Evolutionary conservation across 2,329 filamentous ascomycete species (phyloP).

Genomic region (Colletotrichum falcatum): DNA sequence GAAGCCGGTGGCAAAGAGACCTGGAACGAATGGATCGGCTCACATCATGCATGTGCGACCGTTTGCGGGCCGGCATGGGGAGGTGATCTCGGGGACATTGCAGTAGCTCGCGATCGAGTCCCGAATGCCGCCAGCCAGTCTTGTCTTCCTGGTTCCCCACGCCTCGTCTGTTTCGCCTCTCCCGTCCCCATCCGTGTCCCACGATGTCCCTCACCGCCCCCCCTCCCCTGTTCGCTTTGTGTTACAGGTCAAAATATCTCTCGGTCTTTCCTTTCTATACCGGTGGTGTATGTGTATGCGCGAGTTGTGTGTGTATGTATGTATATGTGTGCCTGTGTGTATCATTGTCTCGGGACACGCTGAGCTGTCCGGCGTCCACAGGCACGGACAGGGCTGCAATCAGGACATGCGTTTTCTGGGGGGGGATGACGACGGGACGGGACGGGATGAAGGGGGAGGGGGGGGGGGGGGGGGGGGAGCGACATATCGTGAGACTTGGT

Average conservation of each 20-base stretch:
- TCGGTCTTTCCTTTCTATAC: neutral
- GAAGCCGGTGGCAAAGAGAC: neutral
- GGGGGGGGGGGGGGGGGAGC: too few species aligned
- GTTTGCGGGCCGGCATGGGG: neutral
- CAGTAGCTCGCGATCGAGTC: neutral
- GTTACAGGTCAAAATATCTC: neutral
- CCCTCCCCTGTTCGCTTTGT: neutral
- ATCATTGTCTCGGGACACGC: neutral
- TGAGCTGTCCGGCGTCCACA: constrained; percentile 2
- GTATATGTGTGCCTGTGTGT: neutral
- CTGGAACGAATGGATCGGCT: neutral
- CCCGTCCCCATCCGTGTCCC: neutral
- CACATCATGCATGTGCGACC: neutral
- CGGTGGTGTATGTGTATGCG: neutral
- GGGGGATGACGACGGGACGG: neutral
- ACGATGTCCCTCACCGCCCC: neutral
- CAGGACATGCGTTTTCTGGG: neutral
- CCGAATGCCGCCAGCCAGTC: neutral
- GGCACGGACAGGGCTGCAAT: neutral
- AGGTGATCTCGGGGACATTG: neutral
- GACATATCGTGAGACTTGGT: neutral
- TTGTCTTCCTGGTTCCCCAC: neutral
- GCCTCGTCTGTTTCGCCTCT: neutral
- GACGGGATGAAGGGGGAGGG: neutral
- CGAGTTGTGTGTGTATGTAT: neutral